Conservation (phyloP, 108 stramenopile species). For the Bacterosira constricta region DNA sequence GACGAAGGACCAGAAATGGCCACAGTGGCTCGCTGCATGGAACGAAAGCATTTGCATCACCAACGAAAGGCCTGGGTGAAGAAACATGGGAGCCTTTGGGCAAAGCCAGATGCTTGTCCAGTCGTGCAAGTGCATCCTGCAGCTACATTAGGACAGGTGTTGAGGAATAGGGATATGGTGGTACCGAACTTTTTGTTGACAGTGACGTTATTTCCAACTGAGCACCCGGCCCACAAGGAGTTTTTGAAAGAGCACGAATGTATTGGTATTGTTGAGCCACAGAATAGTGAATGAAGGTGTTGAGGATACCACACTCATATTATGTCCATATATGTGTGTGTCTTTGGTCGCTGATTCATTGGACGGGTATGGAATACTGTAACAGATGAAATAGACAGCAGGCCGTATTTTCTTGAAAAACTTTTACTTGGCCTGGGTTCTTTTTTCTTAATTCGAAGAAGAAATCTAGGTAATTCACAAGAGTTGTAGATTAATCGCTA, state of each 20-base stretch:
- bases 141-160: slow-evolving; percentile 59
- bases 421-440: too few species aligned
- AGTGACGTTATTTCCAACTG: slow-evolving; percentile 76
- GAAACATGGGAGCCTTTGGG: slow-evolving; percentile 77
- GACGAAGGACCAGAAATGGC: slow-evolving; percentile 88
- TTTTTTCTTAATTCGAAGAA: too few species aligned
- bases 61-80: slow-evolving; percentile 88
- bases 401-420: too few species aligned
- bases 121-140: slow-evolving; percentile 88
- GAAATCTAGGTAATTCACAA: too few species aligned
- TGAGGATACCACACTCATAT: too few species aligned
- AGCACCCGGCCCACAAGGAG: slow-evolving; percentile 82
- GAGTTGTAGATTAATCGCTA: too few species aligned
- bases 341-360: too few species aligned
- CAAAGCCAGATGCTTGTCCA: slow-evolving; percentile 66
- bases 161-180: slow-evolving; percentile 69
- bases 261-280: slow-evolving; percentile 72
- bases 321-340: too few species aligned
- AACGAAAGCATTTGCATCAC: slow-evolving; percentile 77
- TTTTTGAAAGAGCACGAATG: slow-evolving; percentile 85
- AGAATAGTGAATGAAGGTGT: not conserved
- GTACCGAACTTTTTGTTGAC: slow-evolving; percentile 88
- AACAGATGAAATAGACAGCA: too few species aligned
- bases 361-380: too few species aligned
- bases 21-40: slow-evolving; percentile 69